Base-by-base conservation (phyloP, 257 asterid species). In the Capsicum pubescens region DNA sequence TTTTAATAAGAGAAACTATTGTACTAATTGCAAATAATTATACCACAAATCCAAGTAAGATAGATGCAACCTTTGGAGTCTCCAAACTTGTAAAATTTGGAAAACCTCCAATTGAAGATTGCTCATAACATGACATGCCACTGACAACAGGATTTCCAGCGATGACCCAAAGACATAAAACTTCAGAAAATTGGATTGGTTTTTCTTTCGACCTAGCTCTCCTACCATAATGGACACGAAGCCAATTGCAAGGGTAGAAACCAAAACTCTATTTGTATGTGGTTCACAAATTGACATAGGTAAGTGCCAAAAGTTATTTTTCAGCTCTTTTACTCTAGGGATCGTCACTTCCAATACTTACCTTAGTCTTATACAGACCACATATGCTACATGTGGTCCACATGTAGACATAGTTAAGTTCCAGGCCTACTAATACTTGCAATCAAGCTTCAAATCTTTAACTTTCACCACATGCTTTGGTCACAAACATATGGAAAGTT, bases 171-270 rank as follows among this genome's bases (percentile, higher is more conserved):
- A 85, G 80, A 90, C 50, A 83, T 91, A 95, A 74, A 93, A 76
- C 90, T 89, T 93, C 89, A 95, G 86, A 67, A 26, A 26, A 26
- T 26, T 26, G 32, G 32, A 26, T 26, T 26, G 32, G 32, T 1
- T 26, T 26, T 26, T 91, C 80, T 90, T 94, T 71, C 94, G 90
- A 92, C 99, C 99, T 67, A 93, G 85, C 88, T 94, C 97, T 83
- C 99, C 98, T 17, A 91, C 66, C 26, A 93, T 82, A 54, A 91
- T 88, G 60, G 98, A 93, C 55, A 90, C 36, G 79, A 90, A 92
- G 88, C 84, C 90, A 81, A 90, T 68, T 79, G 87, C 71, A 21
- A 83, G 80, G 39, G 92, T 86, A 58, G 90, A 87, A 83, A 87
- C 86, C 68, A 85, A 85, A 87, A 90, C 72, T 48, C 72, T 55